phyloP scores from a whole-genome alignment of 1,284 basidiomycete species.

The Sporisorium sorghi region DNA sequence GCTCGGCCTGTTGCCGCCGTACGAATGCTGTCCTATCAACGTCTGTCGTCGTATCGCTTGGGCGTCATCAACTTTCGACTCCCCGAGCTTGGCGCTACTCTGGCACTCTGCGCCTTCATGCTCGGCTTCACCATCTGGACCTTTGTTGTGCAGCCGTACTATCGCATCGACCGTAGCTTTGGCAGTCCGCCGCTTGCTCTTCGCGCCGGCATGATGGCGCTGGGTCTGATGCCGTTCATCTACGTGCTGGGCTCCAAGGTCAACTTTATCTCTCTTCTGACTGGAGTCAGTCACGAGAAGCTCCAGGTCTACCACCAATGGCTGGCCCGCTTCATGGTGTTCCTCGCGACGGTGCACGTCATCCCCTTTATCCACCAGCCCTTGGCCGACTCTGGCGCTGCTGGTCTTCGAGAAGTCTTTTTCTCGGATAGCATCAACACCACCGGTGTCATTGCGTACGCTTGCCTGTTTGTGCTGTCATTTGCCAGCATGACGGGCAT shows the following conservation, averaged over 20 bases:
- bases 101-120: constrained; percentile 44
- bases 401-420: constrained; percentile 42
- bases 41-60: constrained; percentile 23
- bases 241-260: constrained; percentile 57
- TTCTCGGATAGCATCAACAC: constrained; percentile 52
- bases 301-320: constrained; percentile 66
- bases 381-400: constrained; percentile 45
- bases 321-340: constrained; percentile 58
- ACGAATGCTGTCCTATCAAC: constrained; percentile 36
- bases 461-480: constrained; percentile 51
- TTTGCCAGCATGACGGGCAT: constrained; percentile 55
- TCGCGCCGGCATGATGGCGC: constrained; percentile 59
- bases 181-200: constrained; percentile 60
- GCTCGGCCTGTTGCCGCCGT: constrained; percentile 17
- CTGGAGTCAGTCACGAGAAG: constrained; percentile 59
- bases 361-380: constrained; percentile 62
- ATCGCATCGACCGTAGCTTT: constrained; percentile 45
- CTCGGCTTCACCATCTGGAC: constrained; percentile 49
- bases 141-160: constrained; percentile 57
- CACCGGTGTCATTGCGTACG: constrained; percentile 58
- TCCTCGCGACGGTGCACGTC: constrained; percentile 60
- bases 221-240: constrained; percentile 63
- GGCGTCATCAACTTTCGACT: constrained; percentile 41
- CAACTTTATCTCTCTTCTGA: constrained; percentile 62
- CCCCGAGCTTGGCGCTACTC: constrained; percentile 44